Conservation (phyloP, 2,329 filamentous ascomycete genomes). For the Exophiala sp. region DNA sequence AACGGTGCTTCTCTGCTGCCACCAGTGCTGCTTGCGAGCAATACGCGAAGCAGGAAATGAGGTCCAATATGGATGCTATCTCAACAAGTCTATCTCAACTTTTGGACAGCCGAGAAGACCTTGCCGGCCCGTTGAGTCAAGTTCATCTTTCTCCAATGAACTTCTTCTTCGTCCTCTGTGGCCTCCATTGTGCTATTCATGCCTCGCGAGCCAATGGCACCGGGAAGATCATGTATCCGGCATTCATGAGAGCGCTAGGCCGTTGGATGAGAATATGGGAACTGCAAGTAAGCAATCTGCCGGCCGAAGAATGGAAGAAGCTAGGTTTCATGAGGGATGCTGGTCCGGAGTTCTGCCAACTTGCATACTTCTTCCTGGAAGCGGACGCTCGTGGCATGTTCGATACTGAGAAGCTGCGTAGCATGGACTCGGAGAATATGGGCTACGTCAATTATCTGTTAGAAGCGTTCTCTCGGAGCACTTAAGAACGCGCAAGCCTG, state of each 20-base stretch:
- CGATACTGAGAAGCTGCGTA: background rate
- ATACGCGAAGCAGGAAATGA: constrained; percentile 4
- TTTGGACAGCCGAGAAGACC: background rate
- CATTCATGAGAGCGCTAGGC: background rate
- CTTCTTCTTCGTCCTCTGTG: constrained; percentile 4
- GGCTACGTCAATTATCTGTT: background rate
- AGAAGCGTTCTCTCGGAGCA: background rate
- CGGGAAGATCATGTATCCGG: background rate
- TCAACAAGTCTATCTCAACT: background rate
- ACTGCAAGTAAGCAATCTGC: background rate
- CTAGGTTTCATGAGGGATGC: constrained; percentile 2
- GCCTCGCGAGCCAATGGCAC: background rate
- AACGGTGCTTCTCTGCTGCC: constrained; percentile 1
- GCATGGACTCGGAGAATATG: constrained; percentile 2
- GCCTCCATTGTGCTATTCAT: constrained; percentile 1
- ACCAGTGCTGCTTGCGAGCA: constrained; percentile 2
- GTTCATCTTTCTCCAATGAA: background rate
- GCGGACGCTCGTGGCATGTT: background rate
- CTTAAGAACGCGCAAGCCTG: background rate
- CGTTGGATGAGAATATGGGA: constrained; percentile 2
- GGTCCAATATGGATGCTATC: background rate
- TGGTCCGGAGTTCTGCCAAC: constrained; percentile 1
- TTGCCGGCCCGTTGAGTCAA: background rate
- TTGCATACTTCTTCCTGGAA: constrained; percentile 1
- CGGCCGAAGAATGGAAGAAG: constrained; percentile 3